A percentile compares a stretch with the other conserved stretches of the same genome.
Evolutionary conservation across 257 asterid genomes (phyloP).

Genomic region (Schizonepeta tenuifolia): DNA sequence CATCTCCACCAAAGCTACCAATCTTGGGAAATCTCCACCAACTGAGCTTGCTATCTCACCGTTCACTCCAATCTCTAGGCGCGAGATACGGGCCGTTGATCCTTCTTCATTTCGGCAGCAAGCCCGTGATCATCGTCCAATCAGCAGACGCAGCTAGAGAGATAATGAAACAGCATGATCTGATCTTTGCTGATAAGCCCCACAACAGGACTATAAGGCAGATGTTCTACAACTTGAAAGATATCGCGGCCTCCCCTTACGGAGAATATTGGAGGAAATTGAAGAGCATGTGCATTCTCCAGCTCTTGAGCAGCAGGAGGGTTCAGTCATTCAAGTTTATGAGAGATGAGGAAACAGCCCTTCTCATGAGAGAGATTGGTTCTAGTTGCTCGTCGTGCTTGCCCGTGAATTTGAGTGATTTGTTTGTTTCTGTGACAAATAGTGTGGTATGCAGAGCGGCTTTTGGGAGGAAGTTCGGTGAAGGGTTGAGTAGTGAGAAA

Average conservation of each 20-base stretch:
- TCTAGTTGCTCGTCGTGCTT: neutral
- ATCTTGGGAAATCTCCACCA: constrained; percentile 39
- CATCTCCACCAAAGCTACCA: constrained; percentile 1
- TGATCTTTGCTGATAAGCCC: constrained; percentile 41
- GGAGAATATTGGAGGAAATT: constrained; percentile 56
- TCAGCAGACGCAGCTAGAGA: constrained; percentile 24
- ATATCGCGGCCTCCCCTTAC: constrained; percentile 35
- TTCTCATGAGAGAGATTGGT: constrained; percentile 39
- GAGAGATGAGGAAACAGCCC: constrained; percentile 48
- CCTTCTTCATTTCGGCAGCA: constrained; percentile 31
- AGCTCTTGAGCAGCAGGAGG: constrained; percentile 49
- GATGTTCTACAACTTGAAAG: neutral
- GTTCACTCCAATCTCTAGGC: constrained; percentile 42
- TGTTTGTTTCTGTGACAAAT: constrained; percentile 31
- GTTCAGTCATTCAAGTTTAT: constrained; percentile 39
- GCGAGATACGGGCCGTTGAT: constrained; percentile 44
- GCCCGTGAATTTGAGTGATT: constrained; percentile 38
- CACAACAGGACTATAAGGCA: neutral
- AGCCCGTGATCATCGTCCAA: neutral
- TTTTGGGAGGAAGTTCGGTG: constrained; percentile 51
- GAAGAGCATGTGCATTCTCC: constrained; percentile 47
- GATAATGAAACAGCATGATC: constrained; percentile 45
- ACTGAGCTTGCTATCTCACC: constrained; percentile 42
- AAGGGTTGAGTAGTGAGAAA: constrained; percentile 40
- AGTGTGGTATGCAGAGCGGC: constrained; percentile 47